Evolutionary conservation across 2,329 filamentous ascomycete species (phyloP).

Genomic region (Fonsecaea monophora): DNA sequence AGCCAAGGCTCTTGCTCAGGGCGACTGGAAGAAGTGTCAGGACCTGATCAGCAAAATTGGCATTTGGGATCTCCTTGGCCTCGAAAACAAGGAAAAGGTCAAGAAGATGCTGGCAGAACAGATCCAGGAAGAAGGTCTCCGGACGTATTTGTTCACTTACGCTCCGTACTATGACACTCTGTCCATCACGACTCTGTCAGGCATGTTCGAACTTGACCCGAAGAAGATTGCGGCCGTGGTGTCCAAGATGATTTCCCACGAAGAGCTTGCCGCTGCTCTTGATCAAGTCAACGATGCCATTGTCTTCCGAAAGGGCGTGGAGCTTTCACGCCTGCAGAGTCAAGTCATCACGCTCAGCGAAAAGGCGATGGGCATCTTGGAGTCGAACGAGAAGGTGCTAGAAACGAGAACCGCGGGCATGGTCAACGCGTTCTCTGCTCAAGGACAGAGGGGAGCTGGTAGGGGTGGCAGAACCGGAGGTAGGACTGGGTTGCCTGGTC

Average conservation of each 20-base stretch:
- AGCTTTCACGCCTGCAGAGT: conserved; percentile 94
- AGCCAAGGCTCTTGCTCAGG: conserved; percentile 92
- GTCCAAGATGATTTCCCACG: conserved; percentile 99
- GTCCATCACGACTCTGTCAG: conserved; percentile 79
- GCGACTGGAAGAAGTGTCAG: conserved; percentile 97
- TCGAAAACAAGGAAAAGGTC: conserved; percentile 76
- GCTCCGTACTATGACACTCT: conserved; percentile 99
- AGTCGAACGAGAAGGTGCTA: conserved; percentile 95
- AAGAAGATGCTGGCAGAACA: conserved; percentile 97
- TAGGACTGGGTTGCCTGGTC: conserved; percentile 24
- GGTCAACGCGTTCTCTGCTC: conserved; percentile 91
- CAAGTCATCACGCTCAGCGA: conserved; percentile 91
- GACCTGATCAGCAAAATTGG: conserved; percentile 97
- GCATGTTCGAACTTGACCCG: conserved; percentile 93
- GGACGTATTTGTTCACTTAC: conserved; percentile 99
- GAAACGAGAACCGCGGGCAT: conserved; percentile 97
- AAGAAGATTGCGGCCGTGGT: conserved; percentile 94
- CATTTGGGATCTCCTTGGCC: conserved; percentile 98
- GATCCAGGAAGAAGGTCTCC: conserved; percentile 97
- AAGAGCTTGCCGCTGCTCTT: conserved; percentile 92
- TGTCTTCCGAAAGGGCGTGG: conserved; percentile 99
- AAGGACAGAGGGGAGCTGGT: conserved; percentile 76
- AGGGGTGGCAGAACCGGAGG: conserved; percentile 63
- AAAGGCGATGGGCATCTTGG: conserved; percentile 94
- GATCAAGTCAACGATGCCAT: conserved; percentile 97